Percentiles rank a stretch among this genome's conserved stretches.
Conservation (phyloP, 257 asterid species). For the Solanum appendiculatum region DNA sequence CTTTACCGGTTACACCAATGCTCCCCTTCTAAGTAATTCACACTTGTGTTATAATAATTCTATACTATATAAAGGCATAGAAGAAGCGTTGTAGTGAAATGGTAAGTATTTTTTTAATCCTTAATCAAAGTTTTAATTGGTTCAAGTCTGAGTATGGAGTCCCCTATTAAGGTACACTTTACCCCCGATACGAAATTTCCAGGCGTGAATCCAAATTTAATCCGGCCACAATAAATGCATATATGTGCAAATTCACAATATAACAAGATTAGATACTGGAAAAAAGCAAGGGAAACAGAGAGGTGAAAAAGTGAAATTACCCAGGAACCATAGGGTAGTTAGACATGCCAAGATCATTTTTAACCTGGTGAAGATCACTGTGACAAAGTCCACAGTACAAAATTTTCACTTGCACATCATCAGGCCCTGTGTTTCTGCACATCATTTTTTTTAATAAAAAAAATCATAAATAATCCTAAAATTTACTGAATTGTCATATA, state of each 20-base stretch:
- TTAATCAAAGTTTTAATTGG: background rate
- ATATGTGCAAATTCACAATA: background rate
- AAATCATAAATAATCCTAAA: background rate
- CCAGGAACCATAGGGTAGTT: conserved; percentile 98
- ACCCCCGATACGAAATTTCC: background rate
- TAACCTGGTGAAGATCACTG: conserved; percentile 71
- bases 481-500: background rate
- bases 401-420: conserved; percentile 76
- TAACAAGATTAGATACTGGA: background rate
- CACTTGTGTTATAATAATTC: background rate
- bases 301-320: conserved; percentile 22
- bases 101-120: background rate
- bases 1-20: no score
- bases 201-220: background rate
- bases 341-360: conserved; percentile 94
- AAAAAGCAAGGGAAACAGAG: background rate
- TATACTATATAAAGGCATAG: background rate
- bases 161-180: background rate
- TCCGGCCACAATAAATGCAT: background rate
- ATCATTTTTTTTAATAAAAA: background rate
- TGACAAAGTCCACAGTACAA: conserved; percentile 86
- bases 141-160: background rate
- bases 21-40: background rate
- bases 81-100: background rate
- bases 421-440: conserved; percentile 64